Evolutionary conservation across 179 eudicot genomes (phyloP), one percentile per base, ranked within the genome.

Genomic region (Spergularia azorica): DNA sequence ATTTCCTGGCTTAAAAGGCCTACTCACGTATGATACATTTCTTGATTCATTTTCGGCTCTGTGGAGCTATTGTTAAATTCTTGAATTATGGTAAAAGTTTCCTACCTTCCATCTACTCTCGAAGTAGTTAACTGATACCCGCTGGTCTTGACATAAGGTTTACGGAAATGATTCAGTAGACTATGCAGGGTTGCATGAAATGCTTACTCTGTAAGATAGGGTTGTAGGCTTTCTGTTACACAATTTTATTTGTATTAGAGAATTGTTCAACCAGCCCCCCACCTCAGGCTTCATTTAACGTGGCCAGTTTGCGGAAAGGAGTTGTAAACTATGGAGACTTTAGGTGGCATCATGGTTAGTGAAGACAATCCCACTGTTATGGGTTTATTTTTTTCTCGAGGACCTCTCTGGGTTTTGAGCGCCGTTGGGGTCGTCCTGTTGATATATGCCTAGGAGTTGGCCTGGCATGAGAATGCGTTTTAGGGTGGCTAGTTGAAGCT

Each of bases 1-100:
- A 21, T 57, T 39, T 63, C 63, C 77, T 14, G 63, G 63, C 71
- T 73, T 71, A 36, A 56, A 75, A 26, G 55, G 36, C 10, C 55
- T 43, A 8, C 63, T 4, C n/a, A 64, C 69, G 16, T 39, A 64
- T 50, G 18, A 39, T 17, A 18, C 14, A 21, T 48, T 67, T 67
- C 7, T 16, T 39, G 69, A 41, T 51, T 39, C 6, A 8, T 66
- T 38, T 41, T 38, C n/a, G 32, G 67, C 26, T 26, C 32, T 26
- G 32, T 26, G 32, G 32, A 26, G 32, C 32, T 26, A 26, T 26
- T 26, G 32, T 26, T 26, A 26, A 26, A 26, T 26, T 26, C 32
- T 26, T 26, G 32, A 26, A 26, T 56, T 60, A 6, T 60, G 63
- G 63, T 60, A 20, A 60, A 60, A 17, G 32, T 60, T 60, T 60